Base-by-base conservation (phyloP, 306 rosid species). In the Vigna reflexopilosa region DNA sequence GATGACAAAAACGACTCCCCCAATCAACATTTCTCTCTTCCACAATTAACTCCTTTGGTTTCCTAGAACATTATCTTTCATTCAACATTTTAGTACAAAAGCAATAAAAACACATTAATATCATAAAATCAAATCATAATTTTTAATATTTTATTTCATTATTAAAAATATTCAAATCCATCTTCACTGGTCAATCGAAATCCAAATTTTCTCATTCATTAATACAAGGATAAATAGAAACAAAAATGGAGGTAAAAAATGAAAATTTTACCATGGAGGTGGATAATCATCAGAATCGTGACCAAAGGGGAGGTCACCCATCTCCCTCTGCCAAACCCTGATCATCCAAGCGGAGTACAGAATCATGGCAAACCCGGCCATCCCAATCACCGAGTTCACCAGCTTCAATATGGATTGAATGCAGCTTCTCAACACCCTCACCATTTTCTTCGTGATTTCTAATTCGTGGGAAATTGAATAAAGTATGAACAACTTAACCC, bases 361-460 rank as follows among this genome's bases (percentile, higher is more conserved):
- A 79, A 88, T 82, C 88, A 87, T 83, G 85, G 93, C 96, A 36
- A 93, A 20, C 50, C 97, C 97, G 19, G 88, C 90, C 93, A 93
- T 88, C 54, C 90, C 96, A 66, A 80, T 87, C 32, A 89, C 81
- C 32, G 97, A 93, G 79, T 93, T 93, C 42, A 88, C 96, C 84
- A 91, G 71, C 77, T 91, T 93, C 85, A 93, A 76, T 38, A 88
- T 71, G 59, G 93, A 93, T 86, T 90, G 97, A 1, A 88, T 75
- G 82, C 90, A 93, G 81, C 89, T 86, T 86, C 95, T 89, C 67
- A 80, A 76, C 64, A 89, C 30, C 57, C 86, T 76, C 68, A 6
- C 81, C 97, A 88, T 87, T 76, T 66, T 62, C 15, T 70, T 57
- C 42, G 11, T 63, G 6, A 67, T n/a, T 20, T 78, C 10, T 34